phyloP scores from a whole-genome alignment of 2,329 filamentous ascomycete species.

The Fusarium succisae region DNA sequence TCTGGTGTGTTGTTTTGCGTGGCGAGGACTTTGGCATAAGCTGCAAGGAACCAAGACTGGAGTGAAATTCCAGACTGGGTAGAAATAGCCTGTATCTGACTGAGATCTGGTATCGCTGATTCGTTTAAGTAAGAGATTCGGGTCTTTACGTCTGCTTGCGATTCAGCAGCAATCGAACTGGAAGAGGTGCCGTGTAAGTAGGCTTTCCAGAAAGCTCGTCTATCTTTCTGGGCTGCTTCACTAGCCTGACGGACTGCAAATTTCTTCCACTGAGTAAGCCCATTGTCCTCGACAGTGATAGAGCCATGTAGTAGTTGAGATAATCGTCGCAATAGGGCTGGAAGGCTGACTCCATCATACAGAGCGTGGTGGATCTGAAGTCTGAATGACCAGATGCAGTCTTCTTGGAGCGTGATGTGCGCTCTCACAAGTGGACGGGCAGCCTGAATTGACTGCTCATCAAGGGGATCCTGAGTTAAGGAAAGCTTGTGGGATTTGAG shows the following conservation, averaged over 20 bases:
- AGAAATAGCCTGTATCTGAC: constrained; percentile 46
- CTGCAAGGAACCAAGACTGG: constrained; percentile 80
- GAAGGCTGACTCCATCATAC: constrained; percentile 86
- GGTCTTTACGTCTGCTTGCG: constrained; percentile 6
- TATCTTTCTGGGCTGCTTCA: constrained; percentile 4
- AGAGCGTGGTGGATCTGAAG: constrained; percentile 84
- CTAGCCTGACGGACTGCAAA: constrained; percentile 27
- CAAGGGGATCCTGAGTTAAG: background rate
- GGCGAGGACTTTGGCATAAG: constrained; percentile 64
- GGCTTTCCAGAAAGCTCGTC: constrained; percentile 53
- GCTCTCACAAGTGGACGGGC: constrained; percentile 28
- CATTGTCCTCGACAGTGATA: background rate
- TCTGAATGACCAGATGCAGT: constrained; percentile 49
- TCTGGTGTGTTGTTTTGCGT: constrained; percentile 44
- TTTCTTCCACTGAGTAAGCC: constrained; percentile 42
- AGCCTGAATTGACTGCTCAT: background rate
- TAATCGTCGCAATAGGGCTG: constrained; percentile 62
- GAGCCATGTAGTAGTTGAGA: constrained; percentile 19
- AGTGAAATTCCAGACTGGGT: constrained; percentile 68
- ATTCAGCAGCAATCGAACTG: background rate
- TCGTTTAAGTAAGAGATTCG: constrained; percentile 55
- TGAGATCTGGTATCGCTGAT: constrained; percentile 54
- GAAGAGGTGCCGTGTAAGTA: constrained; percentile 47
- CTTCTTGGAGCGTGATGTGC: constrained; percentile 3
- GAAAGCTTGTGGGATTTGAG: constrained; percentile 44